Conservation (phyloP, 768 basidiomycete genomes). For the Naematelia aurantialba region DNA sequence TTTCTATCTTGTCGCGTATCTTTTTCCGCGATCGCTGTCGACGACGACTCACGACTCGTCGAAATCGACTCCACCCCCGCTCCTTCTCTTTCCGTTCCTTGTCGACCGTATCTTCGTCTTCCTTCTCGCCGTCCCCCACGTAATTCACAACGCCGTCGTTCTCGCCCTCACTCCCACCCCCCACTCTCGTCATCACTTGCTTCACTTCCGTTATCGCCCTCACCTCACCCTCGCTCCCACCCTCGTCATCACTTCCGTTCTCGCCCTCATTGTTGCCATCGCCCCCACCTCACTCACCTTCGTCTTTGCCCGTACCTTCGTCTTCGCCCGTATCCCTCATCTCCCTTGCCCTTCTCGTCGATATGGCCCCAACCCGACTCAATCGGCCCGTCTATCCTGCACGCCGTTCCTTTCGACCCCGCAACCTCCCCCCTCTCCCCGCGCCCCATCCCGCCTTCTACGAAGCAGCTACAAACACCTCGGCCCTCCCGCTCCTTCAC, state of each 20-base stretch:
- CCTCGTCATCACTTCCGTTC: not conserved
- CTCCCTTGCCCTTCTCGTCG: not conserved
- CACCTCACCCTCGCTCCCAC: not conserved
- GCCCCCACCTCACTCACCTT: not conserved
- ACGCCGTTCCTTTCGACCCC: not conserved
- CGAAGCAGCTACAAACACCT: conserved; percentile 2
- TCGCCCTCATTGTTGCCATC: too few species aligned
- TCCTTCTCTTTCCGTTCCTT: too few species aligned
- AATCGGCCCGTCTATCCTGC: conserved; percentile 3
- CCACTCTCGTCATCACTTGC: too few species aligned
- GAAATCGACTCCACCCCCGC: too few species aligned
- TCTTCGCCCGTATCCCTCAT: not conserved
- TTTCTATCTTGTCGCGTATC: too few species aligned
- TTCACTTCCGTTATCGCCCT: not conserved
- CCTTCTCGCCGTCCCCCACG: too few species aligned
- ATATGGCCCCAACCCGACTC: not conserved
- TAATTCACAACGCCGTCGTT: too few species aligned
- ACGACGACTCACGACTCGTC: too few species aligned
- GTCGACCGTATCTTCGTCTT: too few species aligned
- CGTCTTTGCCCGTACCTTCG: not conserved
- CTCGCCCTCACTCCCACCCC: too few species aligned
- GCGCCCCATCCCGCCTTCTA: not conserved
- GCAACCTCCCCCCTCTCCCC: not conserved
- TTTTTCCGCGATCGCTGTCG: too few species aligned
- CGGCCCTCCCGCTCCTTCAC: not conserved